Conservation (phyloP, 345 rosid species). For the Garcia nutans region DNA sequence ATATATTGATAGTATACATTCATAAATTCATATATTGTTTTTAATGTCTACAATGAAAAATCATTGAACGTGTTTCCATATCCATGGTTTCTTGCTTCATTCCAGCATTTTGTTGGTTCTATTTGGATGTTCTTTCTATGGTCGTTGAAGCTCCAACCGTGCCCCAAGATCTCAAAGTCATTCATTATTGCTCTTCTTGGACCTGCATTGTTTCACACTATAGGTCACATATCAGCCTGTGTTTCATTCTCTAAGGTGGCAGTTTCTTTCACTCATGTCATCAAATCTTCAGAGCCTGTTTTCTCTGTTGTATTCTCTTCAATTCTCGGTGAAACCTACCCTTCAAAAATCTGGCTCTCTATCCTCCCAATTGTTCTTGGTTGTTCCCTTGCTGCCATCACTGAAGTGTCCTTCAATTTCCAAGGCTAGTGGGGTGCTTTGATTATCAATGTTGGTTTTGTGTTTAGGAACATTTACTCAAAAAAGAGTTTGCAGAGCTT, state of each 20-base stretch:
- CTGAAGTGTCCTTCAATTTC: constrained; percentile 89
- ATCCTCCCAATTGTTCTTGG: constrained; percentile 91
- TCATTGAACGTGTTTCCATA: constrained; percentile 81
- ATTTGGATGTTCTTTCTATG: constrained; percentile 86
- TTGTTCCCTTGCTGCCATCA: constrained; percentile 89
- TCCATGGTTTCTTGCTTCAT: constrained; percentile 97
- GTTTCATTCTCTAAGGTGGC: constrained; percentile 98
- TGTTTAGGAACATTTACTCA: constrained; percentile 81
- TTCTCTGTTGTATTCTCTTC: constrained; percentile 92
- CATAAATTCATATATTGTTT: too few species aligned
- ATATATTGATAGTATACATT: too few species aligned
- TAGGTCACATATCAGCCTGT: constrained; percentile 96
- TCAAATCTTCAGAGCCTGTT: constrained; percentile 96
- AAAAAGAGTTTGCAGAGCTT: constrained; percentile 74
- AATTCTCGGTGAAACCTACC: constrained; percentile 81
- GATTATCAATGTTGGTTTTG: constrained; percentile 93
- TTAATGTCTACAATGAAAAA: constrained; percentile 91
- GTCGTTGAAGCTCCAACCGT: constrained; percentile 77
- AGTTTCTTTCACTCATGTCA: constrained; percentile 94
- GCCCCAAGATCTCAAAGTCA: constrained; percentile 76
- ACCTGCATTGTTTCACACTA: constrained; percentile 91
- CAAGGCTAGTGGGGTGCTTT: constrained; percentile 86
- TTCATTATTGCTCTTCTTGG: constrained; percentile 88
- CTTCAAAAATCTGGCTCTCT: constrained; percentile 83
- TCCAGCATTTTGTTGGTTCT: constrained; percentile 88